Evolutionary conservation across 2,329 filamentous ascomycete genomes (phyloP).

Genomic region (Aspergillus pseudoterreus): DNA sequence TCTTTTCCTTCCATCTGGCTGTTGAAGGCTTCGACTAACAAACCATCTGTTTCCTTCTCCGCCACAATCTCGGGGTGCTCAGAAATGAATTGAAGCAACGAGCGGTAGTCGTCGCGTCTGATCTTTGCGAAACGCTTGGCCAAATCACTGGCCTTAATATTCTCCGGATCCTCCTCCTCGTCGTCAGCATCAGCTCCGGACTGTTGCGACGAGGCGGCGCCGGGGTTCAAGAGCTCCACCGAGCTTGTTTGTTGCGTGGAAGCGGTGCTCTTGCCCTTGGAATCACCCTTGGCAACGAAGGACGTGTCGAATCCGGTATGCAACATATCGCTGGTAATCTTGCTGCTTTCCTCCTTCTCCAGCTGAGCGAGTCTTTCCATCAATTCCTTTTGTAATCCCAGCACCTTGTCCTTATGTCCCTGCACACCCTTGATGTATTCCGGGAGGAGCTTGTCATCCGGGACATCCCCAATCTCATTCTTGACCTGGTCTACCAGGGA

Average conservation of each 20-base stretch:
- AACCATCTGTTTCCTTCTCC: conserved; percentile 84
- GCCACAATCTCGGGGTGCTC: conserved; percentile 72
- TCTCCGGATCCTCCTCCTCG: conserved; percentile 62
- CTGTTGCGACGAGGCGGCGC: conserved; percentile 44
- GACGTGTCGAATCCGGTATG: conserved; percentile 90
- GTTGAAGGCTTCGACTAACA: conserved; percentile 90
- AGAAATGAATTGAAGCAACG: conserved; percentile 73
- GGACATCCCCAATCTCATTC: conserved; percentile 69
- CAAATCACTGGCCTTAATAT: conserved; percentile 70
- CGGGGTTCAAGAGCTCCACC: conserved; percentile 75
- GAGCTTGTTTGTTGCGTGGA: conserved; percentile 38
- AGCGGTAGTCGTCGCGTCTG: conserved; percentile 67
- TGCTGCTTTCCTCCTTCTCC: conserved; percentile 77
- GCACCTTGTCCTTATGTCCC: conserved; percentile 72
- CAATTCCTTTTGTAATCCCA: conserved; percentile 72
- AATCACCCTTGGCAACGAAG: conserved; percentile 62
- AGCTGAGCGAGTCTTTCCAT: conserved; percentile 70
- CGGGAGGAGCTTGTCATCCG: conserved; percentile 65
- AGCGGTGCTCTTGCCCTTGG: conserved; percentile 41
- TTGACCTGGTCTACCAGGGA: conserved; percentile 92
- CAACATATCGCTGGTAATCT: conserved; percentile 90
- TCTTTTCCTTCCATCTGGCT: conserved; percentile 72
- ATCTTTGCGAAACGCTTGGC: conserved; percentile 82
- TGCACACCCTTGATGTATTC: conserved; percentile 76
- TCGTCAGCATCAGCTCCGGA: conserved; percentile 43